Evolutionary conservation across 2,329 filamentous ascomycete species (phyloP).

Genomic region (Botrytis porri): DNA sequence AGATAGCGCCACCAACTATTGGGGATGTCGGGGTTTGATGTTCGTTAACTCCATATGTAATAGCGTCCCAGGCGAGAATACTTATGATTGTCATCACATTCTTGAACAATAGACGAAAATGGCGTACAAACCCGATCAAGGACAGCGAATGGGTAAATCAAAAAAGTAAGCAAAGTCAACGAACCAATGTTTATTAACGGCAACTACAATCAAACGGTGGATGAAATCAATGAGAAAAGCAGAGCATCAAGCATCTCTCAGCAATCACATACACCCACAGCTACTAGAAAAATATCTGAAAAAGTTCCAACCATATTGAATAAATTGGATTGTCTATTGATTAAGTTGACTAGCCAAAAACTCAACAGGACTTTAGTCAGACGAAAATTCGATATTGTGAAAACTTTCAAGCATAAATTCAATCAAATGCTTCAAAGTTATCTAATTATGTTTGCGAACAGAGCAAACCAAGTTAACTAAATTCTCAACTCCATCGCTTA

Average conservation of each 20-base stretch:
- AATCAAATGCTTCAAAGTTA: not conserved
- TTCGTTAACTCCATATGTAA: not conserved
- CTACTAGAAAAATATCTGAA: not conserved
- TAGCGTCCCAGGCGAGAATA: not conserved
- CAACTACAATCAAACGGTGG: not conserved
- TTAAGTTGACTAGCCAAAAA: not conserved
- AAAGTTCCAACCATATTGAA: not conserved
- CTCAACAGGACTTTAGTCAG: not conserved
- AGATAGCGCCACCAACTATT: not conserved
- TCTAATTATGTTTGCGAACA: not conserved
- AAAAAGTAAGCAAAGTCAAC: not conserved
- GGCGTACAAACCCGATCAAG: not conserved
- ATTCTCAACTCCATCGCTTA: slow-evolving; percentile 12
- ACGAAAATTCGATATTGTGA: not conserved
- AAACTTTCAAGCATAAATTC: not conserved
- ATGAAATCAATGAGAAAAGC: not conserved
- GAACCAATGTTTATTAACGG: not conserved
- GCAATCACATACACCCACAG: not conserved
- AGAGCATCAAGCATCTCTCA: not conserved
- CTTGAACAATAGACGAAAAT: not conserved
- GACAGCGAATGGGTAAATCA: not conserved
- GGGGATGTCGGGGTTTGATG: not conserved
- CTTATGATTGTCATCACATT: not conserved
- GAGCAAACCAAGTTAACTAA: not conserved
- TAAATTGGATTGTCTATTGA: not conserved